phyloP scores from a whole-genome alignment of 2,329 filamentous ascomycete species.

The Rasamsonia emersonii region DNA sequence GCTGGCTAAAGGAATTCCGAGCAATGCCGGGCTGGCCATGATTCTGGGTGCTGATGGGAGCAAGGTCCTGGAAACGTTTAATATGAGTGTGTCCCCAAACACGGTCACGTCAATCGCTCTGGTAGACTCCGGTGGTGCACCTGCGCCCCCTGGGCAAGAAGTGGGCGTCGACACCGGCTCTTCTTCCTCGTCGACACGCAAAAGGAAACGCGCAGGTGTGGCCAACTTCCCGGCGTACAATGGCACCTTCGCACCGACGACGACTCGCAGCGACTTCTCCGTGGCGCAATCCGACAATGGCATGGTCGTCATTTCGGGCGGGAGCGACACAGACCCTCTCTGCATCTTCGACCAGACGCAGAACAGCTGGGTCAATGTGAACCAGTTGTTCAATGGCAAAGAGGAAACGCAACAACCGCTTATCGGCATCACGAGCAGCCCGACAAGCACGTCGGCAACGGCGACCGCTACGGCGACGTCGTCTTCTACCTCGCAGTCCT shows the following conservation, averaged over 20 bases:
- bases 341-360: conserved; percentile 66
- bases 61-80: conserved; percentile 70
- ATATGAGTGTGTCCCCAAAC: conserved; percentile 67
- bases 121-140: conserved; percentile 49
- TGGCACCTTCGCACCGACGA: conserved; percentile 58
- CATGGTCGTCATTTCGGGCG: conserved; percentile 70
- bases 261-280: conserved; percentile 59
- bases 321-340: conserved; percentile 57
- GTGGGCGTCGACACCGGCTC: conserved; percentile 35
- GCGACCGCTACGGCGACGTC: conserved; percentile 17
- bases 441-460: conserved; percentile 21
- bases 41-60: conserved; percentile 66
- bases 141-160: conserved; percentile 41
- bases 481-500: too few relatives aligned
- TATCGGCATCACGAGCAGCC: conserved; percentile 17
- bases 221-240: conserved; percentile 73
- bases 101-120: conserved; percentile 62
- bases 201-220: conserved; percentile 46
- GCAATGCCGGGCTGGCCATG: conserved; percentile 54
- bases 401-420: conserved; percentile 33
- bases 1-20: conserved; percentile 52
- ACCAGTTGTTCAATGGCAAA: conserved; percentile 49
- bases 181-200: conserved; percentile 17
- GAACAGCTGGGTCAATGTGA: conserved; percentile 72
- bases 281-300: conserved; percentile 59